Base-by-base conservation (phyloP, 1,284 basidiomycete genomes). In the Ceratobasidium sp. region DNA sequence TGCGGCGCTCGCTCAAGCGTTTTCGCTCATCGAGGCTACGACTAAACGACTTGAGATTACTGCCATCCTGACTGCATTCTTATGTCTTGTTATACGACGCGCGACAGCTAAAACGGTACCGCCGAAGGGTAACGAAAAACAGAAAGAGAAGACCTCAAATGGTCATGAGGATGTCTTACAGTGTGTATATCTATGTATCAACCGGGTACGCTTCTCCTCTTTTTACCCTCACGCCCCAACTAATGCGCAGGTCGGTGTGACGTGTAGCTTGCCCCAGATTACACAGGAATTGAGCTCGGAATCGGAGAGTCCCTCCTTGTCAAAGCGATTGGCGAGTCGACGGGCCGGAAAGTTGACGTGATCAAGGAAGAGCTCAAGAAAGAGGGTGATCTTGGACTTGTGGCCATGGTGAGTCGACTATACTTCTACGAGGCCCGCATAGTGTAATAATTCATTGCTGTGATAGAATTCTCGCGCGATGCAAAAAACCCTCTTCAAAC, bases 21-120 rank as follows among this genome's bases (percentile, higher is more conserved):
- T 99, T 81, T 88, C 91, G 41, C 85, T 94, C 66, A 99, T 99
- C 77, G 97, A 98, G 82, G 90, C 91, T 1, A 99, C 98, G 0
- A 98, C 97, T 1, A 99, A 99, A 81, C 93, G 98, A 7, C 85
- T 99, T 48, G 96, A 98, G 82, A 99, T 99, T 82, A 94, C 91
- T 5, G 89, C 95, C 0, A 86, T 96, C 76, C 88, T 99, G 31
- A 99, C 96, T 0, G 88, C 93, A 0, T 95, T 99, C 81, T 86
- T 99, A 48, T 85, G 96, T 3, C 89, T 97, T 14, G 96, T 99
- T 53, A 97, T 99, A 64, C 90, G 92, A 80, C 87, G 94, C 45
- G 93, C 94, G 76, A 89, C 88, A 2, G 86, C 90, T 69, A 91
- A 89, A 65, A 41, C 36, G 36, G 36, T 11, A 41, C 92, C 94